These are phyloP conservation scores for Torrubiellomyces zombiae DNA, from an alignment of 2,329 filamentous ascomycete genomes.

Conservation along the genomic window DNA sequence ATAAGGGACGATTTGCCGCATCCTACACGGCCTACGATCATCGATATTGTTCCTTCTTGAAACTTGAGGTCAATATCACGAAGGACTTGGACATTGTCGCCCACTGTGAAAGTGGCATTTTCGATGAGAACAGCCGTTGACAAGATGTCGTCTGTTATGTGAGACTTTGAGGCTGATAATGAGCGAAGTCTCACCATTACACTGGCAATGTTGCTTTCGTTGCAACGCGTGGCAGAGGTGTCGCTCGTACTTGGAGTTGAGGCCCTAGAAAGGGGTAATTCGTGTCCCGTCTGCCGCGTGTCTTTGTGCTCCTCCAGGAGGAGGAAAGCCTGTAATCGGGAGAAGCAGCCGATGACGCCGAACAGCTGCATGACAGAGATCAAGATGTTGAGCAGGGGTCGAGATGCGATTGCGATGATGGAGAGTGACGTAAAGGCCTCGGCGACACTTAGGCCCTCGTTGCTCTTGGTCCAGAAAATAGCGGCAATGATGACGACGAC, in stretches of 20 bases:
- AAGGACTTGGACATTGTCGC: constrained; percentile 8
- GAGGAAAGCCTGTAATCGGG: constrained; percentile 17
- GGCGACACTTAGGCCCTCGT: constrained; percentile 13
- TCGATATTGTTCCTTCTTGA: constrained; percentile 10
- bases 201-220: no score
- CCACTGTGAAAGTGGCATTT: constrained; percentile 6
- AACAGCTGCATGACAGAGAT: constrained; percentile 16
- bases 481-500: constrained; percentile 16
- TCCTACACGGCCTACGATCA: constrained; percentile 24
- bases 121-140: constrained; percentile 3
- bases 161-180: no score
- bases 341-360: constrained; percentile 16
- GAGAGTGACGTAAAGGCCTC: constrained; percentile 20
- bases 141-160: no score
- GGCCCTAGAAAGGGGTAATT: no score
- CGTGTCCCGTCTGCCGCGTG: constrained; percentile 2
- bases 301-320: constrained; percentile 10
- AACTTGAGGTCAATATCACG: constrained; percentile 10
- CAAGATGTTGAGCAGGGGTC: constrained; percentile 16
- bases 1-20: constrained; percentile 26
- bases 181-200: no score
- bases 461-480: constrained; percentile 15
- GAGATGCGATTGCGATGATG: constrained; percentile 15
- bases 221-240: no score
- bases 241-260: no score